Conservation (phyloP, 2,329 filamentous ascomycete genomes). For the Aspergillus fumigatiaffinis region DNA sequence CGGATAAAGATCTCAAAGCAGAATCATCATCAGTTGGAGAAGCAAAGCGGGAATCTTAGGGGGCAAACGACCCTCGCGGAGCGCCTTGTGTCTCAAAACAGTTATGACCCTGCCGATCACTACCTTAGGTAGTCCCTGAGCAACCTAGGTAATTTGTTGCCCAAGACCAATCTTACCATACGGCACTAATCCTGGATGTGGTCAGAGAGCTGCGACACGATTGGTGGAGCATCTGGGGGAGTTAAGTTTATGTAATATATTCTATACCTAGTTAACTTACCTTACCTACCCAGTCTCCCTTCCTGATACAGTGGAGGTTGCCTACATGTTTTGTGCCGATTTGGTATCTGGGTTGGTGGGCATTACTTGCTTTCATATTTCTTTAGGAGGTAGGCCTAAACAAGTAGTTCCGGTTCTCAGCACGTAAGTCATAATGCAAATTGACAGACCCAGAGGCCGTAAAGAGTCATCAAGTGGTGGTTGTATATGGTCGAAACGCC, state of each 20-base stretch:
- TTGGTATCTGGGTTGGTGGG: background rate
- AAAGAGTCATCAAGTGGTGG: background rate
- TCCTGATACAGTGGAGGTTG: too few relatives aligned
- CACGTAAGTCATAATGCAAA: background rate
- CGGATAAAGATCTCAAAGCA: conserved; percentile 10
- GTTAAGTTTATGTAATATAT: background rate
- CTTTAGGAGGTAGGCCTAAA: background rate
- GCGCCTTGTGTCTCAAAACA: conserved; percentile 7
- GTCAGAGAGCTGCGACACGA: background rate
- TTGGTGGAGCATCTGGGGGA: background rate
- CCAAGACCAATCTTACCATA: background rate
- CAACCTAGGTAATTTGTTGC: background rate
- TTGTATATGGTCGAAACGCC: background rate
- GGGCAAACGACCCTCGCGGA: conserved; percentile 2
- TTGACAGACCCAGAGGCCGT: background rate
- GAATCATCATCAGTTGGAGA: conserved; percentile 10
- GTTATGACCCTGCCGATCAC: conserved; percentile 10
- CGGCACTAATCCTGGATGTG: background rate
- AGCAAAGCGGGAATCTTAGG: conserved; percentile 15
- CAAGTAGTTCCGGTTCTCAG: background rate
- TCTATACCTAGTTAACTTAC: background rate
- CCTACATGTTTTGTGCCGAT: too few relatives aligned
- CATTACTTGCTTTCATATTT: background rate
- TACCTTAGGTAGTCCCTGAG: background rate
- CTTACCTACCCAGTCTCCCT: too few relatives aligned